Base-by-base conservation (phyloP, 1,284 basidiomycete species). In the Austroboletus rostrupii region DNA sequence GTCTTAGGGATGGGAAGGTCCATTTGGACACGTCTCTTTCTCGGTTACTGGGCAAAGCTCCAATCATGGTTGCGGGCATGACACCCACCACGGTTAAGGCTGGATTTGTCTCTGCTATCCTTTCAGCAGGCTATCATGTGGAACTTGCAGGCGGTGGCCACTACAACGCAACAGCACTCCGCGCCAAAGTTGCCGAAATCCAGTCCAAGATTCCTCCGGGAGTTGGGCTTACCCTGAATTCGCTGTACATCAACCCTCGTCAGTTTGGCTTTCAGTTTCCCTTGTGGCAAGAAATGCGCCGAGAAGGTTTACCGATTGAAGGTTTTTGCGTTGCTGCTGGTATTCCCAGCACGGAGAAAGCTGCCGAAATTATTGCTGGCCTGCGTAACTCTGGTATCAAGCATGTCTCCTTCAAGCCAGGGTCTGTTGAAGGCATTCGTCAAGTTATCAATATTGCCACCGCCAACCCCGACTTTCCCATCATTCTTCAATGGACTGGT, bases 51-150 rank as follows among this genome's bases (percentile, higher is more conserved):
- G 92, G 93, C 59, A 97, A 97, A 73, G 85, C 96, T 1, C 96
- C 96, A 17, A 87, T 99, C 70, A 98, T 97, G 94, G 93, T 99
- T 43, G 93, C 93, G 43, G 97, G 96, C 57, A 99, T 99, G 97
- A 97, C 94, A 0, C 94, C 94, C 1, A 87, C 86, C 1, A 97
- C 94, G 20, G 94, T 97, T 56, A 87, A 93, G 64, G 87, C 87
- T 45, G 92, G 92, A 39, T 93, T 97, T 68, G 93, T 97, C 58
- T 84, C 86, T 53, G 94, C 96, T 8, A 81, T 96, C 35, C 85
- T 97, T 59, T 83, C 90, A 61, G 95, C 96, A 23, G 96, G 96
- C 2, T 98, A 90, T 71, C 94, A 98, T 68, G 81, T 97, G 62
- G 96, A 99, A 70, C 81, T 99, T 50, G 97, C 96, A 46, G 97